Percentiles rank a stretch among this genome's conserved stretches.
These are phyloP conservation scores for Cryptosporidium parvum DNA, from an alignment of 169 alveolate genomes.

Conservation along the genomic window DNA sequence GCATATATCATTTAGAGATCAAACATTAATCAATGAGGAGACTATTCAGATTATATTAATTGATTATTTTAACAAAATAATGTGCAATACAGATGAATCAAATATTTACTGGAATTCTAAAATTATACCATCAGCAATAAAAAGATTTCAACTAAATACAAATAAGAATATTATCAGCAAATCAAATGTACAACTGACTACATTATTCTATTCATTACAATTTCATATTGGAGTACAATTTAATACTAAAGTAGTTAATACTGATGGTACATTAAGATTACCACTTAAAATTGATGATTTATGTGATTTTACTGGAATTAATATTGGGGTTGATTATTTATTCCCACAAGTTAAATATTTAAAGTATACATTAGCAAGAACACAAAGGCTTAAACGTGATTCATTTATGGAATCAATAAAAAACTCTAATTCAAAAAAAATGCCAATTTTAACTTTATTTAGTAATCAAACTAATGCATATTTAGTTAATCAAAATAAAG, in stretches of 20 bases:
- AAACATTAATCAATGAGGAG: slow-evolving; percentile 60
- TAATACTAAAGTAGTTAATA: slow-evolving; percentile 27
- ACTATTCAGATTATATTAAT: slow-evolving; percentile 53
- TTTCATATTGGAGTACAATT: slow-evolving; percentile 66
- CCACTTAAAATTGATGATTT: slow-evolving; percentile 73
- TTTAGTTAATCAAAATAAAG: neutral
- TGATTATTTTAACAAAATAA: slow-evolving; percentile 53
- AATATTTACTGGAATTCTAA: slow-evolving; percentile 71
- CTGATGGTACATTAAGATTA: slow-evolving; percentile 46
- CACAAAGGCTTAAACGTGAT: slow-evolving; percentile 63
- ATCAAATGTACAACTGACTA: slow-evolving; percentile 42
- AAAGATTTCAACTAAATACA: slow-evolving; percentile 51
- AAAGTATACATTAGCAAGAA: slow-evolving; percentile 61
- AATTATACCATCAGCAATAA: slow-evolving; percentile 69
- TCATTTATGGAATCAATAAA: slow-evolving; percentile 34
- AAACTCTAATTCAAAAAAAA: neutral
- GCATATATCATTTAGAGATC: slow-evolving; percentile 57
- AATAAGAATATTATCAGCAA: slow-evolving; percentile 9
- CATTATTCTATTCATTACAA: slow-evolving; percentile 68
- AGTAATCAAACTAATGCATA: slow-evolving; percentile 27
- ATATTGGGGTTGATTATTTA: slow-evolving; percentile 22
- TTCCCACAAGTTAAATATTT: slow-evolving; percentile 71
- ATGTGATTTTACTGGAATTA: slow-evolving; percentile 70
- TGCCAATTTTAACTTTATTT: slow-evolving; percentile 56
- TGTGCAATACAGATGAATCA: slow-evolving; percentile 73